phyloP scores from a whole-genome alignment of 164 flowering plant genomes.

The Stephania japonica region DNA sequence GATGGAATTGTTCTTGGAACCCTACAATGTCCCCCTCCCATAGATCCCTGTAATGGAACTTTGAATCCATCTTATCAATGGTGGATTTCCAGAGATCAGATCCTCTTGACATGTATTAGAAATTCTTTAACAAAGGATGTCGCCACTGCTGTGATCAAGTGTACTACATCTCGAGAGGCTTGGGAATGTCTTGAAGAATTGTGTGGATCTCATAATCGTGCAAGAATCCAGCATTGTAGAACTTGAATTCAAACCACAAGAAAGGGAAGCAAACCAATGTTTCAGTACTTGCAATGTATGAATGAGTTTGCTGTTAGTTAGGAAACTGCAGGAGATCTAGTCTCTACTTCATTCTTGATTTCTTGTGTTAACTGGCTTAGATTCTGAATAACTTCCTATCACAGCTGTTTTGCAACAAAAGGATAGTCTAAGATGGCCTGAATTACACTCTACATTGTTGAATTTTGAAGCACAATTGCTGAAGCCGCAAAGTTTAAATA shows the following conservation, averaged over 20 bases:
- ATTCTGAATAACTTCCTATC: not conserved
- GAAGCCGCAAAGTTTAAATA: no score
- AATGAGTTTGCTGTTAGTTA: not conserved
- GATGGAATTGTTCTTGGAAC: not conserved
- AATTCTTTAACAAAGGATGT: no score
- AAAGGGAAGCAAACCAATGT: not conserved
- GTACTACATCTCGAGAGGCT: not conserved
- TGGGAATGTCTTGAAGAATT: not conserved
- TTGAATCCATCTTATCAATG: not conserved
- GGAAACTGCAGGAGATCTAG: not conserved
- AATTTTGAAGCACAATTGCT: no score
- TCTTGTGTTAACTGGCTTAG: not conserved
- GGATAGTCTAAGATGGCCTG: not conserved
- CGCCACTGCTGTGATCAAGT: no score
- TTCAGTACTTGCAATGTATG: not conserved
- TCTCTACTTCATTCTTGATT: not conserved
- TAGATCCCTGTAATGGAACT: not conserved
- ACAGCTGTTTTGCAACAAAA: no score
- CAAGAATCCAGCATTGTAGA: not conserved
- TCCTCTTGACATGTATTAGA: not conserved
- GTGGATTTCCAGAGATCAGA: not conserved
- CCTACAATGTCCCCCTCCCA: not conserved
- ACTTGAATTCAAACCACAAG: not conserved
- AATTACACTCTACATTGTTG: not conserved
- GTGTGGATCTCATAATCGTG: not conserved